phyloP scores from a whole-genome alignment of 306 rosid genomes.

The Cicer cuneatum region DNA sequence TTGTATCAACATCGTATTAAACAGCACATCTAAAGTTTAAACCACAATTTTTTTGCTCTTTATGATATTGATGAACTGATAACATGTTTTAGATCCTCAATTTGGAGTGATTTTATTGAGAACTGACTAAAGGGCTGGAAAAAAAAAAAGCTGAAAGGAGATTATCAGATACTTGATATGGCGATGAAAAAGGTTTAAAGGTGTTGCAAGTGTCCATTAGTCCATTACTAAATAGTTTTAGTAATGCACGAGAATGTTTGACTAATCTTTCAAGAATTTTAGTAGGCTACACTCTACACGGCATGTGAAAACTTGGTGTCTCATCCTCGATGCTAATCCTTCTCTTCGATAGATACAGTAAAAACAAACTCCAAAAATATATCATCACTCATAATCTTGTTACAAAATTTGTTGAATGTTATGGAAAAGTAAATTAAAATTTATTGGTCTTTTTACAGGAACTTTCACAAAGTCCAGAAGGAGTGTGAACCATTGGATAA shows the following conservation, averaged over 20 bases:
- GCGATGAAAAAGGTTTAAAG: neutral
- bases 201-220: neutral
- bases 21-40: constrained; percentile 14
- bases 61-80: neutral
- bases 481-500: neutral
- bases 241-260: neutral
- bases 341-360: constrained; percentile 4
- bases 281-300: neutral
- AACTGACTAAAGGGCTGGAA: constrained; percentile 7
- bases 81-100: neutral
- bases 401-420: constrained; percentile 4
- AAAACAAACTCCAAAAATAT: neutral
- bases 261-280: constrained; percentile 16
- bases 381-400: constrained; percentile 1
- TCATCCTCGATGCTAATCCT: constrained; percentile 7
- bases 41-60: neutral
- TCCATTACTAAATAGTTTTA: constrained; percentile 7
- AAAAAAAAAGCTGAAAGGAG: neutral
- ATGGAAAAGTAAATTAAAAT: neutral
- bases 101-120: neutral
- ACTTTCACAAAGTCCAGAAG: constrained; percentile 7
- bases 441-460: neutral
- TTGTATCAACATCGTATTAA: neutral
- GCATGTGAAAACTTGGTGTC: neutral
- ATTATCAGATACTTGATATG: neutral